These are phyloP conservation scores for Eucalyptus pumila DNA, from an alignment of 345 rosid species.

Conservation along the genomic window DNA sequence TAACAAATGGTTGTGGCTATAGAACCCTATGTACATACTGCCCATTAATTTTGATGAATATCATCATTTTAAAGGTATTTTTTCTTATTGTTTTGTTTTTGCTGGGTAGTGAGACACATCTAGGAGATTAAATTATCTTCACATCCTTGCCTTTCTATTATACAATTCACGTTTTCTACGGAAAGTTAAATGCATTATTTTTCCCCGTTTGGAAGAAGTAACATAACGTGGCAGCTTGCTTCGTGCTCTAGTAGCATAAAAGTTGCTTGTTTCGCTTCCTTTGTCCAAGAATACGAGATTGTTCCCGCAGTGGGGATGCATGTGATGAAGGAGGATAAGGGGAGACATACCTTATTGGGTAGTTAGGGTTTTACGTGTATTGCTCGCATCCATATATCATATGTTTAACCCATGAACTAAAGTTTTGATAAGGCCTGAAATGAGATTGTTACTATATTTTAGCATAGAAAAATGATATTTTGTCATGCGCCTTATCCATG, in stretches of 20 bases:
- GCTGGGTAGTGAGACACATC: not conserved
- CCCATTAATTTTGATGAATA: not conserved
- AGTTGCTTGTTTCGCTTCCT: not conserved
- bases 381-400: not conserved
- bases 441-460: not conserved
- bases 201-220: not conserved
- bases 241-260: not conserved
- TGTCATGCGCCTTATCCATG: not conserved
- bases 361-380: not conserved
- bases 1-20: not conserved
- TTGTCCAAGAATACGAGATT: not conserved
- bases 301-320: not conserved
- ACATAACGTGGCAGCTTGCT: not conserved
- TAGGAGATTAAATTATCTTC: not conserved
- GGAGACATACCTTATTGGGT: not conserved
- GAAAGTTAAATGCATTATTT: not conserved
- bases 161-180: not conserved
- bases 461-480: not conserved
- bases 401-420: not conserved
- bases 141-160: not conserved
- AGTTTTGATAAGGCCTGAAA: not conserved
- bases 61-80: not conserved
- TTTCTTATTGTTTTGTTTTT: not conserved
- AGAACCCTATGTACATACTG: not conserved
- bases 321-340: not conserved